These are phyloP conservation scores for Solanum boliviense DNA, from an alignment of 257 asterid species.

Conservation along the genomic window DNA sequence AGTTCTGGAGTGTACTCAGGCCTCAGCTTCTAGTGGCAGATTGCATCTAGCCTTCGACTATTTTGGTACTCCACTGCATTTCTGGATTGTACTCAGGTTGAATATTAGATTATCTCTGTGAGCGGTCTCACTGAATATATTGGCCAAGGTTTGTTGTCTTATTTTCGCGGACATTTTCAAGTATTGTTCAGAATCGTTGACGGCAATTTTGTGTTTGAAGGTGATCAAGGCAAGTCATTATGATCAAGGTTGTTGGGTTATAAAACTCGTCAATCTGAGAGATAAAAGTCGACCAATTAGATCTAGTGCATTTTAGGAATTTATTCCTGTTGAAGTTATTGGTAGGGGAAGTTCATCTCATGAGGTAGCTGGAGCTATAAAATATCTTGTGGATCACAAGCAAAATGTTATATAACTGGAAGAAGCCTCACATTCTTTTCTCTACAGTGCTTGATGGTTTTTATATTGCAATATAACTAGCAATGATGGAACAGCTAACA, in stretches of 20 bases:
- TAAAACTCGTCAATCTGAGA: neutral
- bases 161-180: neutral
- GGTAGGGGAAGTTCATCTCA: neutral
- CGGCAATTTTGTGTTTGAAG: neutral
- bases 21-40: neutral
- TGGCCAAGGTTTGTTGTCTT: neutral
- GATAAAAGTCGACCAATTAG: neutral
- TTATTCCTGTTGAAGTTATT: neutral
- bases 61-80: neutral
- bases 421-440: slow-evolving; percentile 12
- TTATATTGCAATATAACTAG: slow-evolving; percentile 15
- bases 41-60: neutral
- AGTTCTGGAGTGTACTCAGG: neutral
- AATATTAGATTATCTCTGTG: neutral
- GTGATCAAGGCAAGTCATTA: neutral
- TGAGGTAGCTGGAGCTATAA: slow-evolving; percentile 12
- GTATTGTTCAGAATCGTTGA: neutral
- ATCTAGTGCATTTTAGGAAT: neutral
- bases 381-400: slow-evolving; percentile 6
- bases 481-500: slow-evolving; percentile 36
- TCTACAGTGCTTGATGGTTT: slow-evolving; percentile 6
- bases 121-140: neutral
- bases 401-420: slow-evolving; percentile 25
- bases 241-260: neutral
- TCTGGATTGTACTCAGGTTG: neutral